A percentile compares a stretch with the other conserved stretches of the same genome.
These are phyloP conservation scores for Kwoniella newhampshirensis DNA, from an alignment of 768 basidiomycete genomes.

Conservation along the genomic window DNA sequence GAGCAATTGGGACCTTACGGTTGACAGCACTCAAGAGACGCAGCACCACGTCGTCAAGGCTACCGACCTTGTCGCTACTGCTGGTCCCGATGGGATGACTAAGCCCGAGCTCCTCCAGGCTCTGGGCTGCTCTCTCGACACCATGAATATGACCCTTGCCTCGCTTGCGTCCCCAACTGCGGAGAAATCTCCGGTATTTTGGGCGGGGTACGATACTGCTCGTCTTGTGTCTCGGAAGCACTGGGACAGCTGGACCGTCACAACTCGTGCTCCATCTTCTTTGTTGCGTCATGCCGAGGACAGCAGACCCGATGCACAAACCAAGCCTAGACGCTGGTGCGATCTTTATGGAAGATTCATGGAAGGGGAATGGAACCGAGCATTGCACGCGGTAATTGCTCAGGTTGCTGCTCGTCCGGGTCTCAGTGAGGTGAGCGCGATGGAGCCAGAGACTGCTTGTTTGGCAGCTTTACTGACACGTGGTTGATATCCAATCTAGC, in stretches of 20 bases:
- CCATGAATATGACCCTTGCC: constrained; percentile 13
- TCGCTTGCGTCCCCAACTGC: constrained; percentile 4
- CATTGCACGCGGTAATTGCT: constrained; percentile 20
- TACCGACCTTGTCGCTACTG: constrained; percentile 17
- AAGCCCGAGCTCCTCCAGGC: constrained; percentile 16
- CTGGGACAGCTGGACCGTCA: constrained; percentile 23
- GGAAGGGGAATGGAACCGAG: constrained; percentile 27
- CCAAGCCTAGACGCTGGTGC: constrained; percentile 39
- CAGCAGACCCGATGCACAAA: constrained; percentile 1
- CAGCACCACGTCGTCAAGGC: constrained; percentile 3
- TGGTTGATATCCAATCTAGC: constrained; percentile 11
- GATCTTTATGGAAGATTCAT: constrained; percentile 37
- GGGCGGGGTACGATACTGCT: constrained; percentile 44
- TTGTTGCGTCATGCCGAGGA: constrained; percentile 1
- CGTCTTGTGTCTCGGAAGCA: constrained; percentile 24
- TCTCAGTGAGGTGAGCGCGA: constrained; percentile 38
- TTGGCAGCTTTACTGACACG: not conserved
- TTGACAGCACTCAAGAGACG: not conserved
- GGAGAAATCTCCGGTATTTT: constrained; percentile 24
- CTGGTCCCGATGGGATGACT: constrained; percentile 35
- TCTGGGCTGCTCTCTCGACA: not conserved
- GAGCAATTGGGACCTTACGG: not conserved
- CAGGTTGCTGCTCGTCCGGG: constrained; percentile 34
- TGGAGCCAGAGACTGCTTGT: too few species aligned
- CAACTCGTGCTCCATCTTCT: not conserved